A percentile compares a stretch with the other conserved stretches of the same genome.
phyloP scores from a whole-genome alignment of 2,329 filamentous ascomycete species.

The Curvularia spicifera region DNA sequence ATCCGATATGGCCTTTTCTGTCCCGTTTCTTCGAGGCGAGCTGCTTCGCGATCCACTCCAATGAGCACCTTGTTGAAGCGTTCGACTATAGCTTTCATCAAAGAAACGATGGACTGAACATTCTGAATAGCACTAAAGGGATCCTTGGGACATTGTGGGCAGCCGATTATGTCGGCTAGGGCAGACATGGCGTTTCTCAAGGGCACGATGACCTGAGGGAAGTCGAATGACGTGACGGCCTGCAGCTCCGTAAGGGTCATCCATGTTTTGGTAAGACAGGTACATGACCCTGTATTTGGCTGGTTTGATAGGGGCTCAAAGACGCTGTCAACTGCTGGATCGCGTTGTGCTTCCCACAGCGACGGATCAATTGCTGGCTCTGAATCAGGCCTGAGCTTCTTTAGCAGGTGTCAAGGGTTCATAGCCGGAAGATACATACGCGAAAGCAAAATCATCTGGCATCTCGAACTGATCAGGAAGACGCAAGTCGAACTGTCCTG shows the following conservation, averaged over 20 bases:
- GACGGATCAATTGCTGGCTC: constrained; percentile 35
- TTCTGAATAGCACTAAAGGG: constrained; percentile 56
- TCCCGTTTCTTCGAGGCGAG: constrained; percentile 36
- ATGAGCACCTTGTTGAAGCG: constrained; percentile 52
- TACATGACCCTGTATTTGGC: constrained; percentile 41
- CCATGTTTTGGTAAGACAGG: constrained; percentile 56
- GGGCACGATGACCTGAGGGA: constrained; percentile 52
- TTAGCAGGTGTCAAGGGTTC: background rate
- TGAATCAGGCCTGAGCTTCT: constrained; percentile 17
- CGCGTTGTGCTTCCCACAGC: constrained; percentile 29
- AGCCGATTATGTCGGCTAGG: constrained; percentile 50
- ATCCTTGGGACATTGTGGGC: constrained; percentile 52
- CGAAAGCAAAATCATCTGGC: constrained; percentile 12
- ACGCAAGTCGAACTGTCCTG: constrained; percentile 14
- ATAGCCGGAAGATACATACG: constrained; percentile 19
- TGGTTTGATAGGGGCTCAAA: constrained; percentile 7
- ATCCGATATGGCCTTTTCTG: constrained; percentile 53
- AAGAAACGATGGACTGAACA: constrained; percentile 50
- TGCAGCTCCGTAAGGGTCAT: constrained; percentile 53
- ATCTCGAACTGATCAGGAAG: constrained; percentile 11
- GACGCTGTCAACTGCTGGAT: constrained; percentile 2
- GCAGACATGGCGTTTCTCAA: constrained; percentile 53
- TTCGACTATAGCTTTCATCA: constrained; percentile 53
- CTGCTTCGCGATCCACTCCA: constrained; percentile 51
- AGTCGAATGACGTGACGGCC: constrained; percentile 47